Percentiles rank a stretch among this genome's conserved stretches.
These are phyloP conservation scores for Pichia cephalocereana DNA, from an alignment of 805 yeast species.

Conservation along the genomic window DNA sequence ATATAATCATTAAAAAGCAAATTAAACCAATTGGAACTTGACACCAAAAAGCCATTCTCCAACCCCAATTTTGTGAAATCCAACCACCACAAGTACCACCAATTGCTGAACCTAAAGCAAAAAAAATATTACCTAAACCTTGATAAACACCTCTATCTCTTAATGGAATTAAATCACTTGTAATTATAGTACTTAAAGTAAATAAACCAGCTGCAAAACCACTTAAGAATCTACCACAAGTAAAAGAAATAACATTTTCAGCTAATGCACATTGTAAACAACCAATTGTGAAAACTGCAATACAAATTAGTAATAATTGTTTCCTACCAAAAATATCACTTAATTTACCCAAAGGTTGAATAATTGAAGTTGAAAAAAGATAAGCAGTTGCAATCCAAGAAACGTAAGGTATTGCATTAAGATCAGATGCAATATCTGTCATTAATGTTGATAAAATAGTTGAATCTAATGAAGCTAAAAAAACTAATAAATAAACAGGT, in stretches of 20 bases:
- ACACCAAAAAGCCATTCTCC: constrained; percentile 55
- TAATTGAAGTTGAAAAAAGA: constrained; percentile 57
- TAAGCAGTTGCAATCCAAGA: constrained; percentile 73
- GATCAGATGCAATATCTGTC: constrained; percentile 59
- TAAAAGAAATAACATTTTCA: constrained; percentile 36
- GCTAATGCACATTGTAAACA: constrained; percentile 48
- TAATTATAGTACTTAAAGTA: constrained; percentile 65
- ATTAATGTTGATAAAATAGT: constrained; percentile 61
- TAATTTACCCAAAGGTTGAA: constrained; percentile 66
- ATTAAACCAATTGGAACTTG: constrained; percentile 44
- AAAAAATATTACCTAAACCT: constrained; percentile 74
- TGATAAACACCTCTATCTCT: constrained; percentile 78
- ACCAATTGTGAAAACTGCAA: constrained; percentile 47
- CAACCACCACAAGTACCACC: constrained; percentile 64
- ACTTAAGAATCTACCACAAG: constrained; percentile 56
- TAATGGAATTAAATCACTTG: constrained; percentile 73
- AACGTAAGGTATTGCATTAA: constrained; percentile 50
- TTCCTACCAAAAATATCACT: constrained; percentile 69
- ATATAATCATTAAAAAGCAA: constrained; percentile 30
- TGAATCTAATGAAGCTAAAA: constrained; percentile 57
- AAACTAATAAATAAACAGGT: constrained; percentile 39
- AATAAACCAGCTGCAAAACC: constrained; percentile 92
- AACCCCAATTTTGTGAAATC: constrained; percentile 45
- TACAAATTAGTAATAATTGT: constrained; percentile 41
- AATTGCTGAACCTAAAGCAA: constrained; percentile 66